Evolutionary conservation across 2,329 filamentous ascomycete genomes (phyloP).

Genomic region (Clarireedia sp.): DNA sequence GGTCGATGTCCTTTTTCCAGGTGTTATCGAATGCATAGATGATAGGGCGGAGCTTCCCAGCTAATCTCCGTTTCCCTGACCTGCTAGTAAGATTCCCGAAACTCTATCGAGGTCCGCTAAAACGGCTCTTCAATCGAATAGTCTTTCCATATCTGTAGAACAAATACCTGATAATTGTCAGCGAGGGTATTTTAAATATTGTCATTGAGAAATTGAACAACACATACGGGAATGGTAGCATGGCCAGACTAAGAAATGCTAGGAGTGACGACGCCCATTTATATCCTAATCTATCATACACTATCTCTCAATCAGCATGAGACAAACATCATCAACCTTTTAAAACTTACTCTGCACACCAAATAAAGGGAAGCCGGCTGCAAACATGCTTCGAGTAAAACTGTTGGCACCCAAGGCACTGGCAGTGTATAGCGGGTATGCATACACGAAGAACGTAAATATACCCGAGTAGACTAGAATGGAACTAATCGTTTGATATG

Average conservation of each 20-base stretch:
- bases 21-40: background rate
- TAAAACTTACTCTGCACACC: conserved; percentile 45
- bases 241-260: conserved; percentile 39
- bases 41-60: background rate
- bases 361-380: conserved; percentile 69
- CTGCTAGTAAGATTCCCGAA: background rate
- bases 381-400: conserved; percentile 71
- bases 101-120: background rate
- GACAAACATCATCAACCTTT: background rate
- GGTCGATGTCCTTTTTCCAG: conserved; percentile 18
- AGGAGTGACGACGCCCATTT: conserved; percentile 39
- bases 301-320: conserved; percentile 31
- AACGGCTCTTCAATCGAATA: background rate
- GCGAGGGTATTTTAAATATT: background rate
- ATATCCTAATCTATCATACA: conserved; percentile 39
- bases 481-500: background rate
- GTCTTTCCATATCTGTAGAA: conserved; percentile 51
- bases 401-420: conserved; percentile 77
- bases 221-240: conserved; percentile 27
- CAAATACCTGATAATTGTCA: conserved; percentile 32
- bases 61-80: background rate
- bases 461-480: conserved; percentile 78
- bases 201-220: background rate
- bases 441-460: conserved; percentile 75
- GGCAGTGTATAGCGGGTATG: conserved; percentile 67